phyloP scores from a whole-genome alignment of 139 green algal genomes.

The Coelastrella sp. region DNA sequence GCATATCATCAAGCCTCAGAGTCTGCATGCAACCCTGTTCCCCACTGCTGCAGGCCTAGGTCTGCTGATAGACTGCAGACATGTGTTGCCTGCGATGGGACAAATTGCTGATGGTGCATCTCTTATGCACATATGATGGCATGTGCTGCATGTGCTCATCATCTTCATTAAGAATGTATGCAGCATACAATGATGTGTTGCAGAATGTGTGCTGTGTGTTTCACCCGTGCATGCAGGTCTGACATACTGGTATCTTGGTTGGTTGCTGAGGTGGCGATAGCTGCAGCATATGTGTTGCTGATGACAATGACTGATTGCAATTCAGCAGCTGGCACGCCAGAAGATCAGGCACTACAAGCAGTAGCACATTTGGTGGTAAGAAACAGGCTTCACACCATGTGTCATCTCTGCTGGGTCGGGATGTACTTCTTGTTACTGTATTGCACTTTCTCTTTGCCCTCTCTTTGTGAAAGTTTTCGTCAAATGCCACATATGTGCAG shows the following conservation, averaged over 20 bases:
- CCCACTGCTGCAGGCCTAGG: too few relatives aligned
- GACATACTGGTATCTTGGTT: slow-evolving; percentile 17
- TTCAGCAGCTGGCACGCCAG: neutral
- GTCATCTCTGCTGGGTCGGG: neutral
- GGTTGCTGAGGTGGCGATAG: slow-evolving; percentile 39
- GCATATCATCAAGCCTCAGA: too few relatives aligned
- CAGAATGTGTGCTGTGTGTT: neutral
- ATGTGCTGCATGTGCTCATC: too few relatives aligned
- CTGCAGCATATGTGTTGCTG: slow-evolving; percentile 43
- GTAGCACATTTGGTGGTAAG: slow-evolving; percentile 32
- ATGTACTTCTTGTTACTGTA: neutral
- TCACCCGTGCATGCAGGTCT: neutral
- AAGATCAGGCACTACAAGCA: slow-evolving; percentile 20
- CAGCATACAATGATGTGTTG: neutral
- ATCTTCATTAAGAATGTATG: too few relatives aligned
- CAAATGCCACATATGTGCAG: too few relatives aligned
- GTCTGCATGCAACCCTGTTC: too few relatives aligned
- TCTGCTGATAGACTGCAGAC: too few relatives aligned
- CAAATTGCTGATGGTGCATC: too few relatives aligned
- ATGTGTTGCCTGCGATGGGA: too few relatives aligned
- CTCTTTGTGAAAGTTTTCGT: too few relatives aligned
- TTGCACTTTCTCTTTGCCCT: neutral
- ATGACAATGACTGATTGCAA: slow-evolving; percentile 19
- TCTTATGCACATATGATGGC: too few relatives aligned
- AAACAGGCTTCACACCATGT: neutral